A percentile compares a stretch with the other conserved stretches of the same genome.
Evolutionary conservation across 164 flowering plant genomes (phyloP).

Genomic region (Berberis vulgaris): DNA sequence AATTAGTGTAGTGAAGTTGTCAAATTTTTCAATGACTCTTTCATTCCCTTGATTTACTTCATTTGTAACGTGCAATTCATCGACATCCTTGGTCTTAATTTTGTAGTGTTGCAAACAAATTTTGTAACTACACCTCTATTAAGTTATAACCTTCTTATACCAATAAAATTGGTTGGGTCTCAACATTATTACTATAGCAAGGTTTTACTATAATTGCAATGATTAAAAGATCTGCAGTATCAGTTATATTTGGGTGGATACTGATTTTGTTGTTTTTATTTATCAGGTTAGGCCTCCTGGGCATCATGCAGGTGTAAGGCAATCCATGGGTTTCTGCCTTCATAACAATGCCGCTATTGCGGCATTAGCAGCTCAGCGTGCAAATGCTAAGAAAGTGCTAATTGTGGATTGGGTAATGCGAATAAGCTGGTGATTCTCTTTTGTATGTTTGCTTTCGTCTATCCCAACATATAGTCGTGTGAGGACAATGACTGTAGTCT

Average conservation of each 20-base stretch:
- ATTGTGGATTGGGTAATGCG: slow-evolving; percentile 91
- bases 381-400: slow-evolving; percentile 84
- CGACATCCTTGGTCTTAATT: too few species aligned
- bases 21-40: too few species aligned
- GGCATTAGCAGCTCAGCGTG: slow-evolving; percentile 73
- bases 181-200: too few species aligned
- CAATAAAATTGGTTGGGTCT: too few species aligned
- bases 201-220: too few species aligned
- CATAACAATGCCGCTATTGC: slow-evolving; percentile 99
- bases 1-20: too few species aligned
- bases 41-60: too few species aligned
- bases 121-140: too few species aligned
- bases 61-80: too few species aligned
- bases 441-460: neutral
- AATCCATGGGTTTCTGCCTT: slow-evolving; percentile 96
- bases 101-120: too few species aligned
- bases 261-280: slow-evolving; percentile 10
- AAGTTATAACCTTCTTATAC: too few species aligned
- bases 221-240: too few species aligned
- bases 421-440: slow-evolving; percentile 6
- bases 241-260: neutral
- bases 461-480: neutral
- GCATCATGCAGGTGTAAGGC: slow-evolving; percentile 93
- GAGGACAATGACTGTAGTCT: neutral
- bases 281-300: slow-evolving; percentile 97